These are phyloP conservation scores for Ganoderma sinense DNA, from an alignment of 1,284 basidiomycete species.

Conservation along the genomic window DNA sequence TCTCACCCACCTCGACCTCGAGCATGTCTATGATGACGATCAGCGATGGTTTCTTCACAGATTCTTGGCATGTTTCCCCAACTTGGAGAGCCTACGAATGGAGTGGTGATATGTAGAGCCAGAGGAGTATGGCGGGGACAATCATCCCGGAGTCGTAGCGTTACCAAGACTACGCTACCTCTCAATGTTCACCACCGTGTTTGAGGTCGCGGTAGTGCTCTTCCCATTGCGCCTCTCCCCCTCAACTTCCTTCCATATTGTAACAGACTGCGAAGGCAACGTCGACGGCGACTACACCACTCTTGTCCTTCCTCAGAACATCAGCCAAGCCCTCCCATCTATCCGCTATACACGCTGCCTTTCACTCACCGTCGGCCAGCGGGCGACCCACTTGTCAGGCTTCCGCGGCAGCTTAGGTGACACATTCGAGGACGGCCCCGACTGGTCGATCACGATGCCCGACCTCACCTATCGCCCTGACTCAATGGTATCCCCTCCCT, in stretches of 20 bases:
- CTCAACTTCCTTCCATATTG: not conserved
- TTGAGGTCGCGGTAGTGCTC: not conserved
- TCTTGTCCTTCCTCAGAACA: not conserved
- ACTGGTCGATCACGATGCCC: not conserved
- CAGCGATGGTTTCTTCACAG: too few relatives aligned
- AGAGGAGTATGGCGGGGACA: not conserved
- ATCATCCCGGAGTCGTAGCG: not conserved
- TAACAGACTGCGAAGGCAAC: not conserved
- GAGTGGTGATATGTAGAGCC: not conserved
- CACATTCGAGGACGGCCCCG: not conserved
- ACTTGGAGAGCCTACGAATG: not conserved
- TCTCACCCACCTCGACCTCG: not conserved
- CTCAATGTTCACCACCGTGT: not conserved
- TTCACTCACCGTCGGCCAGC: not conserved
- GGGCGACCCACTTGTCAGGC: not conserved
- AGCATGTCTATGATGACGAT: not conserved
- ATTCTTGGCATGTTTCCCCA: not conserved
- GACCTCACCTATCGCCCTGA: not conserved
- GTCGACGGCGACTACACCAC: not conserved
- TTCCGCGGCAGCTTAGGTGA: not conserved
- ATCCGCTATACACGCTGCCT: not conserved
- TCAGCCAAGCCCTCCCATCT: not conserved
- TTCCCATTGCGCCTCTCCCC: not conserved
- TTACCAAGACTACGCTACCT: not conserved
- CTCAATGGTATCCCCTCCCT: not conserved